Conservation (phyloP, 306 rosid species). For the Arachis hypogaea region DNA sequence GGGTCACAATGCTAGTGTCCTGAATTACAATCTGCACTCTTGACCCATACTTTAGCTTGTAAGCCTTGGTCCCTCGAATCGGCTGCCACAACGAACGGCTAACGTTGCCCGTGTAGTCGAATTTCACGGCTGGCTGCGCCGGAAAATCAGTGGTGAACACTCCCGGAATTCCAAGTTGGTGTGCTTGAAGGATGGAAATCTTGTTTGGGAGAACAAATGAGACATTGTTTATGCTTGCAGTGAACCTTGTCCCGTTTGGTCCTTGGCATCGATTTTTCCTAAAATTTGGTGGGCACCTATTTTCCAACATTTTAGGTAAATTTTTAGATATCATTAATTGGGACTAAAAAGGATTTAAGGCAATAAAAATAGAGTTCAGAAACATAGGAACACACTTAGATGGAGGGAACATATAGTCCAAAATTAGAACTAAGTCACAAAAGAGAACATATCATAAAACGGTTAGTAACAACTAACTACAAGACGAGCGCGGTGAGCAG, state of each 20-base stretch:
- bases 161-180: conserved; percentile 58
- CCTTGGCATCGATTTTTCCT: conserved; percentile 58
- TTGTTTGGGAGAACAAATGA: conserved; percentile 76
- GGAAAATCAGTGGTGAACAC: conserved; percentile 80
- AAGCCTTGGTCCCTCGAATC: conserved; percentile 57
- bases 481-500: too few relatives aligned
- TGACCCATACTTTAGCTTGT: conserved; percentile 70
- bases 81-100: conserved; percentile 89
- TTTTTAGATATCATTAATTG: too few relatives aligned
- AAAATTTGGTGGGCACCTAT: conserved; percentile 58
- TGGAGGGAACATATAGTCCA: too few relatives aligned
- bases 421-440: too few relatives aligned
- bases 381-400: too few relatives aligned
- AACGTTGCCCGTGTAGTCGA: conserved; percentile 85
- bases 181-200: conserved; percentile 78
- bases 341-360: too few relatives aligned
- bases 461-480: too few relatives aligned
- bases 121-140: conserved; percentile 62
- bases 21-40: conserved; percentile 84
- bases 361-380: too few relatives aligned
- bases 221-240: conserved; percentile 83
- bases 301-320: too few relatives aligned
- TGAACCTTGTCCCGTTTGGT: conserved; percentile 88
- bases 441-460: too few relatives aligned
- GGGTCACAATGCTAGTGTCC: conserved; percentile 75